Conservation (phyloP, 352 stramenopile genomes). For the Lagenidium giganteum region DNA sequence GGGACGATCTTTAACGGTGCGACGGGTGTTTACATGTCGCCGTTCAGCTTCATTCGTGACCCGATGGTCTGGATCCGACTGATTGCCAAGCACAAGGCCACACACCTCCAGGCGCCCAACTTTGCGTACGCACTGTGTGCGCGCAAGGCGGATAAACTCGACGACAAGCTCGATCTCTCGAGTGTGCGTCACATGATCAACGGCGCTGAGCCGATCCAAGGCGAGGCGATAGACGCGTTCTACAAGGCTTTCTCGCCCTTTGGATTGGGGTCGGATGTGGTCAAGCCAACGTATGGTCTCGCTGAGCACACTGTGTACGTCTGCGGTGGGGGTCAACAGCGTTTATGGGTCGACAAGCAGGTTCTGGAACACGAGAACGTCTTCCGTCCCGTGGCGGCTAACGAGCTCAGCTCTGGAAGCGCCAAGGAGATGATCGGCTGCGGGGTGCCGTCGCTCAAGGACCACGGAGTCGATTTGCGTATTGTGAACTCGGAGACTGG, state of each 20-base stretch:
- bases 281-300: constrained; percentile 99
- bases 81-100: constrained; percentile 84
- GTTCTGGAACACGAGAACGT: constrained; percentile 81
- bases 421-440: constrained; percentile 92
- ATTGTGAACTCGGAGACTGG: constrained; percentile 90
- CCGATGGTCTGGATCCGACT: constrained; percentile 95
- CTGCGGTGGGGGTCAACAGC: constrained; percentile 89
- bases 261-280: constrained; percentile 80
- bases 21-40: constrained; percentile 96
- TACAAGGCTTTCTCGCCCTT: constrained; percentile 86
- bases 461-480: constrained; percentile 88
- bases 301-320: constrained; percentile 99
- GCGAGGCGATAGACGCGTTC: constrained; percentile 83
- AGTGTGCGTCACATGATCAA: constrained; percentile 97
- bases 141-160: constrained; percentile 87
- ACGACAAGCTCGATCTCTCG: constrained; percentile 81
- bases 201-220: constrained; percentile 96
- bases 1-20: constrained; percentile 84
- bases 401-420: constrained; percentile 5
- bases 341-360: constrained; percentile 87
- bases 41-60: constrained; percentile 96
- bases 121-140: constrained; percentile 97
- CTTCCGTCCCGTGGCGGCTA: constrained; percentile 24
- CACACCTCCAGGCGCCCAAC: constrained; percentile 98
- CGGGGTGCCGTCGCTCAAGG: constrained; percentile 77